phyloP scores from a whole-genome alignment of 176 grass and related monocot species.

The Puccinellia tenuiflora region DNA sequence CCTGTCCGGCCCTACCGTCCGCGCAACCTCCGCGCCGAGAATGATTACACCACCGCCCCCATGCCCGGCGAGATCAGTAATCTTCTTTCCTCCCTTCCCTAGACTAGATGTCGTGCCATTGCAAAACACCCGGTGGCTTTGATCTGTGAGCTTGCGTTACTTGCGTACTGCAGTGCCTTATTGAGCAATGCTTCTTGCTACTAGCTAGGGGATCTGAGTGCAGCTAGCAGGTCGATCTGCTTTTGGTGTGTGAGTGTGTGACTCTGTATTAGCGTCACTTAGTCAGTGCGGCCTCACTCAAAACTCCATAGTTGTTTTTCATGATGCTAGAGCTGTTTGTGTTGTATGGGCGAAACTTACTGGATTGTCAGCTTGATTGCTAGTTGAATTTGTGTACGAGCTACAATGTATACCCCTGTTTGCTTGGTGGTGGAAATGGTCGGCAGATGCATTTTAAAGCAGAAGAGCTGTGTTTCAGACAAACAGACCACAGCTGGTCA shows the following conservation, averaged over 20 bases:
- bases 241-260: background rate
- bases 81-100: background rate
- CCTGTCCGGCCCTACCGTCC: conserved; percentile 48
- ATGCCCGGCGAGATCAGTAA: conserved; percentile 43
- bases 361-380: too few species aligned
- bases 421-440: too few species aligned
- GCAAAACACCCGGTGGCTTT: too few species aligned
- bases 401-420: too few species aligned
- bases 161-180: background rate
- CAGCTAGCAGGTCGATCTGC: background rate
- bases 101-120: background rate
- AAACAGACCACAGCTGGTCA: too few species aligned
- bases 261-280: background rate
- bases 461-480: too few species aligned
- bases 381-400: too few species aligned
- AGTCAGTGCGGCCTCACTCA: background rate
- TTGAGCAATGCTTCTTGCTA: background rate
- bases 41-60: conserved; percentile 53
- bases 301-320: too few species aligned
- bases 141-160: too few species aligned
- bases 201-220: background rate
- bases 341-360: too few species aligned
- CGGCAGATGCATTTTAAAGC: too few species aligned
- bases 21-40: conserved; percentile 74
- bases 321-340: too few species aligned